Conservation (phyloP, 345 rosid species). For the Gossypium herbaceum region DNA sequence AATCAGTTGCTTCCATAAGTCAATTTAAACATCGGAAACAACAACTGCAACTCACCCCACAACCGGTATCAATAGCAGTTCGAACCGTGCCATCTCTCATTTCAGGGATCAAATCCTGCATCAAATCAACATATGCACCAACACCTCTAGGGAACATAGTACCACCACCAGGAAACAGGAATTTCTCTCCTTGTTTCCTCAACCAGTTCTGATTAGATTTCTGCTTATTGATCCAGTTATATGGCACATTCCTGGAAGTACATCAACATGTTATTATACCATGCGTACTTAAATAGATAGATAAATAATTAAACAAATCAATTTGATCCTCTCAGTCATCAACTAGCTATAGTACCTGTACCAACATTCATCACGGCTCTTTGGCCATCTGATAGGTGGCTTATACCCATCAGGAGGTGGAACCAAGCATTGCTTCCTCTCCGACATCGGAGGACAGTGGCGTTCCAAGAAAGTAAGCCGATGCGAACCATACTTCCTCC, state of each 20-base stretch:
- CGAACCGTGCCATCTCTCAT: conserved; percentile 89
- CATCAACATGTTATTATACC: conserved; percentile 15
- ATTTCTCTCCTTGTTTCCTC: conserved; percentile 85
- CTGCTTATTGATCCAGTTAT: conserved; percentile 94
- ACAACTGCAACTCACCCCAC: conserved; percentile 63
- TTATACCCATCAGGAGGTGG: conserved; percentile 99
- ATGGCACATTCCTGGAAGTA: conserved; percentile 86
- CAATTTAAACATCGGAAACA: background rate
- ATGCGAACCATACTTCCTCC: conserved; percentile 83
- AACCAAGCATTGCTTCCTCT: conserved; percentile 84
- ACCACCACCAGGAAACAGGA: conserved; percentile 95
- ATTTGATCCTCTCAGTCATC: background rate
- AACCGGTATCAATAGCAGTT: conserved; percentile 95
- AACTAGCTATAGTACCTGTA: conserved; percentile 60
- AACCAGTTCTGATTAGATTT: conserved; percentile 98
- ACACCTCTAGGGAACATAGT: conserved; percentile 98
- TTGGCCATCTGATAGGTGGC: conserved; percentile 91
- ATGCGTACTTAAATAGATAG: background rate
- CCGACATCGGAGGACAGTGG: conserved; percentile 85
- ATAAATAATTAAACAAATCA: conserved; percentile 4
- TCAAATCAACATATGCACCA: conserved; percentile 85
- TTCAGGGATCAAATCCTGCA: conserved; percentile 92
- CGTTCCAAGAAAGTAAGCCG: conserved; percentile 94
- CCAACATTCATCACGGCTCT: conserved; percentile 90
- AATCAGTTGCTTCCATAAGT: background rate